These are phyloP conservation scores for Botrytis cinerea DNA, from an alignment of 2,329 filamentous ascomycete species.

Conservation along the genomic window DNA sequence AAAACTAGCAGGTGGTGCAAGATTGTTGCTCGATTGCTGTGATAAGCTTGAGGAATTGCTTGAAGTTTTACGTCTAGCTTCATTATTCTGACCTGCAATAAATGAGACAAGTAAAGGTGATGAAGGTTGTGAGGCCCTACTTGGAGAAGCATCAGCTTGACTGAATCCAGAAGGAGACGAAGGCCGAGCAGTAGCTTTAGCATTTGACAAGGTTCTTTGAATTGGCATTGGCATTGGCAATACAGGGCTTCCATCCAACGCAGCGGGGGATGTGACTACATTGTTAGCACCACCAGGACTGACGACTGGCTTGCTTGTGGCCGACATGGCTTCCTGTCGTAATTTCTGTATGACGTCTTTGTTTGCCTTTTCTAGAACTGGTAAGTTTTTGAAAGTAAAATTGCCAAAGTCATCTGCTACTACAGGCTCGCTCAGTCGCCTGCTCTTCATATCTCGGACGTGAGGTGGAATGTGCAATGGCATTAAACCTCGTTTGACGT, in stretches of 20 bases:
- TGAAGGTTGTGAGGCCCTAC: slow-evolving; percentile 77
- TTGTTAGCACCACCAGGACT: slow-evolving; percentile 30
- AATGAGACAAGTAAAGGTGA: slow-evolving; percentile 97
- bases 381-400: slow-evolving; percentile 96
- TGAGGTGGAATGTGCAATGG: slow-evolving; percentile 95
- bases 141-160: slow-evolving; percentile 84
- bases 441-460: slow-evolving; percentile 84
- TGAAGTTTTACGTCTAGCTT: slow-evolving; percentile 84
- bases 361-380: slow-evolving; percentile 95
- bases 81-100: slow-evolving; percentile 77
- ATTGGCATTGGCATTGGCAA: slow-evolving; percentile 79
- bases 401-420: slow-evolving; percentile 90
- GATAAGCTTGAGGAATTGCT: slow-evolving; percentile 84
- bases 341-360: slow-evolving; percentile 98
- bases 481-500: slow-evolving; percentile 89
- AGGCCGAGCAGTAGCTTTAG: slow-evolving; percentile 74
- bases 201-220: slow-evolving; percentile 80
- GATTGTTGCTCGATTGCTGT: slow-evolving; percentile 68
- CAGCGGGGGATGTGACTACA: slow-evolving; percentile 58
- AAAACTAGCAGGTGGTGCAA: slow-evolving; percentile 66
- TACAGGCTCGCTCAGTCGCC: slow-evolving; percentile 87
- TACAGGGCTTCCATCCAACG: slow-evolving; percentile 82
- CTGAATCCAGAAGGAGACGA: slow-evolving; percentile 81
- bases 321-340: slow-evolving; percentile 81
- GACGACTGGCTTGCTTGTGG: slow-evolving; percentile 53